A percentile compares a stretch with the other conserved stretches of the same genome.
Conservation (phyloP, 2,329 filamentous ascomycete species). For the Trichoderma afroharzianum region DNA sequence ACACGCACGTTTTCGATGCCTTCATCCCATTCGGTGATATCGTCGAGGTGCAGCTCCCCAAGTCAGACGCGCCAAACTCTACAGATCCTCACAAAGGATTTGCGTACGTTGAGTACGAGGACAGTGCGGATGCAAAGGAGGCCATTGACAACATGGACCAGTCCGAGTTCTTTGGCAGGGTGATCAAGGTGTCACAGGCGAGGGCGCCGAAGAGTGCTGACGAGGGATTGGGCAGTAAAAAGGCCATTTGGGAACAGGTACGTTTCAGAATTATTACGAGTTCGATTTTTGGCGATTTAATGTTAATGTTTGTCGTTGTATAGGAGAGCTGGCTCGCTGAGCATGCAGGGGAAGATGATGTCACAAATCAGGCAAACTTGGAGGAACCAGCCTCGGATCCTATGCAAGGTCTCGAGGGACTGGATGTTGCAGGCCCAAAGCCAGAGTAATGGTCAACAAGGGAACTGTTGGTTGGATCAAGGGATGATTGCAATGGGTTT, state of each 20-base stretch:
- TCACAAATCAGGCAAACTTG: constrained; percentile 39
- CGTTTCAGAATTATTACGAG: constrained; percentile 24
- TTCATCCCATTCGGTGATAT: constrained; percentile 98
- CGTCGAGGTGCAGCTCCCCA: constrained; percentile 83
- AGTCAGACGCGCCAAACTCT: constrained; percentile 76
- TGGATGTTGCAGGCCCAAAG: constrained; percentile 92
- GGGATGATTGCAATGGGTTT: constrained; percentile 2
- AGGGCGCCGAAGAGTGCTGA: constrained; percentile 87
- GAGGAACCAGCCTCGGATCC: constrained; percentile 67
- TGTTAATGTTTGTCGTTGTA: neutral
- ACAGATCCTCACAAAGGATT: constrained; percentile 84
- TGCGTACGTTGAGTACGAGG: constrained; percentile 93
- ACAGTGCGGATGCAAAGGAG: constrained; percentile 80
- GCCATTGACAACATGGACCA: constrained; percentile 99
- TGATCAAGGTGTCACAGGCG: constrained; percentile 87
- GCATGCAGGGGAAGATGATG: constrained; percentile 74
- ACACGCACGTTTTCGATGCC: constrained; percentile 74
- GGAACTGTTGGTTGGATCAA: neutral
- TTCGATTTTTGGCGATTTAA: neutral
- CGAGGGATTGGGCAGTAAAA: constrained; percentile 87
- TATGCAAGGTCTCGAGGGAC: constrained; percentile 90
- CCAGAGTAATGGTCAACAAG: constrained; percentile 51
- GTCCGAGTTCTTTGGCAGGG: constrained; percentile 86
- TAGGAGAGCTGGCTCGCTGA: constrained; percentile 93
- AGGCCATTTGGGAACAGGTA: constrained; percentile 96